These are phyloP conservation scores for Debaryomyces sp. DNA, from an alignment of 1,139 yeast genomes.

Conservation along the genomic window DNA sequence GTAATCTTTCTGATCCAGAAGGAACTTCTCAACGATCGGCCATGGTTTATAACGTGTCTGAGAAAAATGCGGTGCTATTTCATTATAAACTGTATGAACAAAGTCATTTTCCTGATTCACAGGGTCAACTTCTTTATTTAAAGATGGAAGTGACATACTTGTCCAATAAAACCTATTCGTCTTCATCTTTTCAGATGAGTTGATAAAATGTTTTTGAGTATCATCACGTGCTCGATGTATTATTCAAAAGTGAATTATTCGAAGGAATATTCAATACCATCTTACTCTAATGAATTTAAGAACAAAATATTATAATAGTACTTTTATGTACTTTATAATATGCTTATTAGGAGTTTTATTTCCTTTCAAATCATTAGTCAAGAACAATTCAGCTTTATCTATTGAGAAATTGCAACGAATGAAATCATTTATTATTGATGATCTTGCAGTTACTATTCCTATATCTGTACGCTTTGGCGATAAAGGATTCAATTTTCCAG, in stretches of 20 bases:
- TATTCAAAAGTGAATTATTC: not conserved
- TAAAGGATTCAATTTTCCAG: conserved; percentile 48
- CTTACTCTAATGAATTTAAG: not conserved
- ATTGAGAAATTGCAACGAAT: conserved; percentile 8
- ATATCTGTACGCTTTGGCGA: conserved; percentile 39
- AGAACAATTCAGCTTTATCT: not conserved
- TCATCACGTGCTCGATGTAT: not conserved
- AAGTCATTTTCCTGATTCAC: conserved; percentile 67
- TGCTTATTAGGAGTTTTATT: not conserved
- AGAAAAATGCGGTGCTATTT: conserved; percentile 90
- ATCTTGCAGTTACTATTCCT: conserved; percentile 22
- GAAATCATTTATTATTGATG: conserved; percentile 13
- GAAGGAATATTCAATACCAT: not conserved
- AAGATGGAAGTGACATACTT: conserved; percentile 36
- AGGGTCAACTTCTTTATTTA: conserved; percentile 43
- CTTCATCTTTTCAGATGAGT: not conserved
- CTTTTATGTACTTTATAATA: not conserved
- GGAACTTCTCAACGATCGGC: conserved; percentile 87
- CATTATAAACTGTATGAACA: conserved; percentile 89
- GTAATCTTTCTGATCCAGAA: conserved; percentile 38
- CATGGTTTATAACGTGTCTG: conserved; percentile 95
- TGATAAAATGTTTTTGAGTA: not conserved
- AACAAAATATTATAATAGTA: not conserved
- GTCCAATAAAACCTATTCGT: not conserved
- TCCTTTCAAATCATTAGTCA: not conserved